These are phyloP conservation scores for Candida sakaeoensis DNA, from an alignment of 805 yeast genomes.

Conservation along the genomic window DNA sequence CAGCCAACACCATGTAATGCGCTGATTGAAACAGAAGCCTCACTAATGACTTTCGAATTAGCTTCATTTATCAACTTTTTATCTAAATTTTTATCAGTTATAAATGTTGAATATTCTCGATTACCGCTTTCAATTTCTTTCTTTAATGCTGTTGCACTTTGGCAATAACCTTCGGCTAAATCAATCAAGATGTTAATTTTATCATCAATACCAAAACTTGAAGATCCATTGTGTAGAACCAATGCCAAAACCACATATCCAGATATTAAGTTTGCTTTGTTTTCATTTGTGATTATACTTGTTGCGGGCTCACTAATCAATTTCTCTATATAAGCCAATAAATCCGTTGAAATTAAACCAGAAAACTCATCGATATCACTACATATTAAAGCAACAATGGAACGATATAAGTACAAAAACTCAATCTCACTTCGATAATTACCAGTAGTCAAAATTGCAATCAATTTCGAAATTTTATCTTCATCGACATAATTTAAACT, in stretches of 20 bases:
- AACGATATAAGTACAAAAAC: constrained; percentile 37
- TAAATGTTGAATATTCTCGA: constrained; percentile 38
- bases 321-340: constrained; percentile 21
- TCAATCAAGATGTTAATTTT: constrained; percentile 41
- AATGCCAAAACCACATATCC: constrained; percentile 39
- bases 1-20: constrained; percentile 46
- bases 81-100: constrained; percentile 32
- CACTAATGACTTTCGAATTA: constrained; percentile 25
- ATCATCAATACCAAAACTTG: constrained; percentile 49
- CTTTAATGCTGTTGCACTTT: constrained; percentile 27
- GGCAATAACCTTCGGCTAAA: constrained; percentile 36
- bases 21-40: constrained; percentile 37
- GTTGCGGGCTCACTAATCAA: constrained; percentile 34
- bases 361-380: constrained; percentile 52
- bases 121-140: constrained; percentile 38
- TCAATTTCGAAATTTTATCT: constrained; percentile 29
- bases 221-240: constrained; percentile 45
- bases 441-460: constrained; percentile 27
- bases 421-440: constrained; percentile 39
- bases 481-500: constrained; percentile 37
- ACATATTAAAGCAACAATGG: constrained; percentile 40
- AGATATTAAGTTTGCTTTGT: constrained; percentile 34
- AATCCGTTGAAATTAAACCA: constrained; percentile 28
- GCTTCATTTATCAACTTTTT: constrained; percentile 34
- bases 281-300: constrained; percentile 31